Evolutionary conservation across 2,329 filamentous ascomycete species (phyloP), one percentile per base, ranked within the genome.

Genomic region (Keithomyces neogunnii): DNA sequence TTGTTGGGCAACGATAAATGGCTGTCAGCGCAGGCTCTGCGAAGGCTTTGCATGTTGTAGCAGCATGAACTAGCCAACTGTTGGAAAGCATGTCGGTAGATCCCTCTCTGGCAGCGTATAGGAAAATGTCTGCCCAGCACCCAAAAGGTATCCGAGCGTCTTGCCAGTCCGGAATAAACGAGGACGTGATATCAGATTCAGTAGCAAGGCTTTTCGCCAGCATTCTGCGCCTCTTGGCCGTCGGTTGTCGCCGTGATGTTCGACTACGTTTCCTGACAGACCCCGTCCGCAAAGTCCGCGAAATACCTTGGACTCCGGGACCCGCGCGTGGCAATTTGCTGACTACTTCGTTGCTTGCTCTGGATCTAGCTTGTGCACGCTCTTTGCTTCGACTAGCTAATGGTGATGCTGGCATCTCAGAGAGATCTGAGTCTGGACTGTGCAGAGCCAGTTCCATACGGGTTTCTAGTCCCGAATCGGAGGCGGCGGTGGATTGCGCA

Each of bases 11-110:
- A 45, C 77, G 74, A 63, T 93, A 93, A 4, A 95, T 73, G 1
- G 81, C 84, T 4, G 82, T 82, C 48, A 93, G 67, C 2, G 87
- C 87, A 4, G 89, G 85, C 59, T 90, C 88, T 0, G 79, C 70
- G 52, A 91, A 89, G 2, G 74, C 66, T 48, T 74, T 78, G 58
- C 85, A 91, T 13, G 82, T 69, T 2, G 76, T 73, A 36, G 86
- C 81, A 44, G 79, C 70, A n/a, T 74, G 72, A 8, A 86, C 66
- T 5, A 95, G 77, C 85, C 85, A 89, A 59, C 74, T 72, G 10
- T 73, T 74, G 60, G 73, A 70, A 62, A 70, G 58, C 68, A 72
- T 60, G n/a, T 69, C 69, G 4, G 69, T 62, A 1, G 64, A 60
- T 7, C 62, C 58, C 33, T 73, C 68, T 47, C 75, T 75, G 13